Evolutionary conservation across 139 green algal genomes (phyloP), one percentile per base, ranked within the genome.

Genomic region (Coelastrella sp.): DNA sequence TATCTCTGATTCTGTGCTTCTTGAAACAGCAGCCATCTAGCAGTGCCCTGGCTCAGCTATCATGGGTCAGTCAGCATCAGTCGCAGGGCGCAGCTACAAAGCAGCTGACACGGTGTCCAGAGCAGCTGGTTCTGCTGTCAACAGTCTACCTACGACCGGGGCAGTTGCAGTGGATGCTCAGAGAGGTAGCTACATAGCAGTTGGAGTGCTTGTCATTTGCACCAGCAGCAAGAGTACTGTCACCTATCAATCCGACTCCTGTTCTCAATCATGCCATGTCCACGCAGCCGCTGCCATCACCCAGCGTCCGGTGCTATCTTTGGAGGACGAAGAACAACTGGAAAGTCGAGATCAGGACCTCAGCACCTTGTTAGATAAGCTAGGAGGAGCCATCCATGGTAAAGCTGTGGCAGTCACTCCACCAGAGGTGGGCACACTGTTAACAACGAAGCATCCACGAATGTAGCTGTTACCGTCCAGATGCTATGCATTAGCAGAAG

Each of bases 261-360:
- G n/a, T n/a, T n/a, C n/a, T n/a, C n/a, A n/a, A n/a, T n/a, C n/a
- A n/a, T n/a, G n/a, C n/a, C n/a, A n/a, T 32, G 41, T 30, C 64
- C 37, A 41, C 32, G 35, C 37, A 37, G 66, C 80, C 68, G 80
- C 64, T 78, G 66, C 48, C 5, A 69, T 79, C 37, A 21, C 41
- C 25, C 60, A 48, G 79, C 57, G 80, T 19, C 27, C 37, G 8
- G 23, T 41, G 19, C 66, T 86, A 15, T 71, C 64, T 2, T 21
- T 86, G 0, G 66, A 79, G 25, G 64, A 86, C 34, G 80, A 86
- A 19, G 80, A 86, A 48, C 62, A 67, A 48, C 19, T 51, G 21
- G 80, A 86, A 40, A 59, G 43, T 5, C 50, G 30, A 38, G 66
- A 86, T 6, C 40, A 62, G 35, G 7, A 27, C 3, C 30, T 86